Conservation (phyloP, 352 stramenopile genomes). For the Globisporangium rhizosaccharum region DNA sequence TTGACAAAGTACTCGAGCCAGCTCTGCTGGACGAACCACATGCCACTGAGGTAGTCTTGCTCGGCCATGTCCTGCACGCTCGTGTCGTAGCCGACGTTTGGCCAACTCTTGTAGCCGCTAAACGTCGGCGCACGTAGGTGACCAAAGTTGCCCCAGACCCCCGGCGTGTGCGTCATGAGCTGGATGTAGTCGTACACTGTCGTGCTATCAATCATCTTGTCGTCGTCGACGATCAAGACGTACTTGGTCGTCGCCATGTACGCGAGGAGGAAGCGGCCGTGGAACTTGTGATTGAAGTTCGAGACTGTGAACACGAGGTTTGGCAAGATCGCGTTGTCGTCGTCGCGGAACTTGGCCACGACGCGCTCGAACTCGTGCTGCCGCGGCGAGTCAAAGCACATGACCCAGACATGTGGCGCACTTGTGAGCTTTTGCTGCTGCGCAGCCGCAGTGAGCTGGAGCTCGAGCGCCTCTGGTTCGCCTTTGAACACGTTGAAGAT, state of each 20-base stretch:
- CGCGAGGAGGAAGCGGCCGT: constrained; percentile 41
- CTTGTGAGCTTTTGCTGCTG: constrained; percentile 28
- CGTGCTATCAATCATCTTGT: constrained; percentile 39
- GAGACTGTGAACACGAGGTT: constrained; percentile 36
- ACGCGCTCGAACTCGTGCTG: constrained; percentile 36
- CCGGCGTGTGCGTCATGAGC: constrained; percentile 32
- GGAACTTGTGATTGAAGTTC: constrained; percentile 51
- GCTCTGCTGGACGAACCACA: constrained; percentile 59
- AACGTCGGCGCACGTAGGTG: constrained; percentile 38
- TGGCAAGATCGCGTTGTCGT: constrained; percentile 11
- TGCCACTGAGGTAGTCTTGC: constrained; percentile 57
- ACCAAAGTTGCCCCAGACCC: constrained; percentile 49
- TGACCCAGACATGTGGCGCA: constrained; percentile 48
- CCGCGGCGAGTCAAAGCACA: constrained; percentile 51
- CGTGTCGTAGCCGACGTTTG: constrained; percentile 23
- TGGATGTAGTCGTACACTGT: constrained; percentile 37
- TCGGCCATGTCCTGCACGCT: constrained; percentile 27
- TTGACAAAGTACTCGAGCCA: constrained; percentile 67
- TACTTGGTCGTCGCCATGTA: constrained; percentile 57
- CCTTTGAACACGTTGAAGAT: constrained; percentile 74
- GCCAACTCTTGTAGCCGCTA: constrained; percentile 48
- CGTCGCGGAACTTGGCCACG: constrained; percentile 23
- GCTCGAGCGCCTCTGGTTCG: constrained; percentile 29
- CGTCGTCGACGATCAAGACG: constrained; percentile 42
- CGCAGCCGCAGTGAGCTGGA: constrained; percentile 35